These are phyloP conservation scores for Penicillium chermesinum DNA, from an alignment of 495 filamentous ascomycete species.

Conservation along the genomic window DNA sequence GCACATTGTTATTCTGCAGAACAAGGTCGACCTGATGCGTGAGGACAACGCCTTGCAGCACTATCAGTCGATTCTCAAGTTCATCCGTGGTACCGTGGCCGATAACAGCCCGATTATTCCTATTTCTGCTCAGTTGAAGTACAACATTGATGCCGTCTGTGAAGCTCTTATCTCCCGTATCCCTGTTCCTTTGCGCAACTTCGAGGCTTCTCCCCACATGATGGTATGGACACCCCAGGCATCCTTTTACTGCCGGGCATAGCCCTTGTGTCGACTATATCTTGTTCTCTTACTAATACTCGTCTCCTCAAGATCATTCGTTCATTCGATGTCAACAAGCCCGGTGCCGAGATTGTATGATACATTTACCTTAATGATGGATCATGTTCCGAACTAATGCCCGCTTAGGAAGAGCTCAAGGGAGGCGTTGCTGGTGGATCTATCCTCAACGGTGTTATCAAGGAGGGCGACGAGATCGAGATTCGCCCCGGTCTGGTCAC, in stretches of 20 bases:
- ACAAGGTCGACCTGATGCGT: slow-evolving; percentile 97
- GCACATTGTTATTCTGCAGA: slow-evolving; percentile 98
- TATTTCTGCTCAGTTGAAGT: slow-evolving; percentile 97
- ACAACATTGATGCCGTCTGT: slow-evolving; percentile 98
- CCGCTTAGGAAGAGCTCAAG: slow-evolving; percentile 73
- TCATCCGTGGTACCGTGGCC: slow-evolving; percentile 94
- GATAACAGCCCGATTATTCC: slow-evolving; percentile 95
- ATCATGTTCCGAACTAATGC: not conserved
- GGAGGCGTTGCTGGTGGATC: slow-evolving; percentile 96
- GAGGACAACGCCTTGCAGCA: slow-evolving; percentile 88
- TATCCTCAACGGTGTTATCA: slow-evolving; percentile 92
- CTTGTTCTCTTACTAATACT: not conserved
- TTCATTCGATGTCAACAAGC: slow-evolving; percentile 99
- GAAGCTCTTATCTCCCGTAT: slow-evolving; percentile 90
- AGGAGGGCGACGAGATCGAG: slow-evolving; percentile 95
- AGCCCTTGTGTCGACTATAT: not conserved
- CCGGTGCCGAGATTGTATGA: slow-evolving; percentile 80
- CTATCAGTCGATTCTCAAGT: slow-evolving; percentile 93
- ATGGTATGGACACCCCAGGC: slow-evolving; percentile 51
- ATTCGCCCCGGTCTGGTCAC: slow-evolving; percentile 94
- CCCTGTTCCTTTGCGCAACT: slow-evolving; percentile 84
- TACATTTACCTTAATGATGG: not conserved
- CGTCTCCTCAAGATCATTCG: slow-evolving; percentile 52
- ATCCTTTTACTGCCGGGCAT: not conserved
- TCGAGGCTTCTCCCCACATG: slow-evolving; percentile 87